Evolutionary conservation across 176 grass and related monocot genomes (phyloP), one percentile per base, ranked within the genome.

Genomic region (Oryza nivara): DNA sequence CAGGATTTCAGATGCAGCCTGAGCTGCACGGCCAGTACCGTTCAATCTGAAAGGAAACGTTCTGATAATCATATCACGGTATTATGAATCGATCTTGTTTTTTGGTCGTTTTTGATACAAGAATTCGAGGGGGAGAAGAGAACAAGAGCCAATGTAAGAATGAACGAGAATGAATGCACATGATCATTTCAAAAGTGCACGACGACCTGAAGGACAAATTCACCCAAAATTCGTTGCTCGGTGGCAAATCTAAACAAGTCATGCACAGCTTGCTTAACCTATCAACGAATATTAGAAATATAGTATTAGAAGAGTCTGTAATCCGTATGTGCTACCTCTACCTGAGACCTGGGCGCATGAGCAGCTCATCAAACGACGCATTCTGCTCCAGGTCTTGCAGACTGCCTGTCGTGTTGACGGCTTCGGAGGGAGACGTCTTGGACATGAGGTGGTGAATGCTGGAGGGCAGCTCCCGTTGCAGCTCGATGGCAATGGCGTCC

Each of bases 401-500:
- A 11, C 85, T 80, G 36, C 5, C 36, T 38, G 36, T 38, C 5
- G 36, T 38, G 30, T 32, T 32, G 30, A 32, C 30, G 30, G 30
- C 2, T 32, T 2, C 30, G 30, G 30, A 32, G 36, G 36, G 51
- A 30, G 80, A 72, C n/a, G 20, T 82, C 30, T 82, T 82, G 68
- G 68, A 72, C 68, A 80, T 80, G 65, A 80, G 73, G 68, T 91
- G 78, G 58, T 25, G 81, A 14, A 35, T 67, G 12, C 51, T 25
- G 43, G 71, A 77, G 46, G 83, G 78, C 6, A 70, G 49, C 68
- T 82, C 79, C n/a, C 47, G 67, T 11, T 68, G 85, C 7, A 51
- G 48, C 12, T 96, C 93, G 4, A 99, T 92, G 61, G 85, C 86
- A 32, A 99, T 92, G 47, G 96, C 96, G 11, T 94, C 91, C 80